These are phyloP conservation scores for Coprinopsis strossmayeri DNA, from an alignment of 768 basidiomycete genomes.

Conservation along the genomic window DNA sequence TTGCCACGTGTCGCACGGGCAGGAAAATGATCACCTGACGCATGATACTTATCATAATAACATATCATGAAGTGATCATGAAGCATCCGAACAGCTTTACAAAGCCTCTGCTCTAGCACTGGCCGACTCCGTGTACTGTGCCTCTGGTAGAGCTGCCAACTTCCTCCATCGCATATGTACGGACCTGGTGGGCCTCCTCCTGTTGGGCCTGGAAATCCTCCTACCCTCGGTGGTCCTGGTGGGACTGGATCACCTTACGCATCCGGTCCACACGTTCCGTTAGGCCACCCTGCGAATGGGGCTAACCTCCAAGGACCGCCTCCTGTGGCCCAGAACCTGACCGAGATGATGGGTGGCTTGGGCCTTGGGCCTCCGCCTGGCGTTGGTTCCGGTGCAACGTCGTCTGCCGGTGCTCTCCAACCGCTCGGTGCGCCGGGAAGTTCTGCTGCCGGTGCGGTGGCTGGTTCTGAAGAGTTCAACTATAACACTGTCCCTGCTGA, in stretches of 20 bases:
- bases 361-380: neutral
- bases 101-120: too few relatives aligned
- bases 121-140: too few relatives aligned
- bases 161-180: slow-evolving; percentile 3
- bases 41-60: too few relatives aligned
- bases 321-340: neutral
- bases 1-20: too few relatives aligned
- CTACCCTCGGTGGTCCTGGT: slow-evolving; percentile 13
- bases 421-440: slow-evolving; percentile 3
- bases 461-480: slow-evolving; percentile 35
- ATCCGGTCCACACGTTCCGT: slow-evolving; percentile 4
- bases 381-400: neutral
- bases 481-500: slow-evolving; percentile 42
- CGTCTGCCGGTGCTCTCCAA: slow-evolving; percentile 7
- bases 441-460: neutral
- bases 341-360: neutral
- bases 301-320: too few relatives aligned
- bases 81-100: too few relatives aligned
- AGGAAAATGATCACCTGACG: too few relatives aligned
- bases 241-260: too few relatives aligned
- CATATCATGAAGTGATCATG: too few relatives aligned
- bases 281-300: slow-evolving; percentile 4
- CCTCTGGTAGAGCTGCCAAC: too few relatives aligned
- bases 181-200: slow-evolving; percentile 1
- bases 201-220: neutral